Conservation (phyloP, 352 stramenopile species). For the Pythium sukuiense region DNA sequence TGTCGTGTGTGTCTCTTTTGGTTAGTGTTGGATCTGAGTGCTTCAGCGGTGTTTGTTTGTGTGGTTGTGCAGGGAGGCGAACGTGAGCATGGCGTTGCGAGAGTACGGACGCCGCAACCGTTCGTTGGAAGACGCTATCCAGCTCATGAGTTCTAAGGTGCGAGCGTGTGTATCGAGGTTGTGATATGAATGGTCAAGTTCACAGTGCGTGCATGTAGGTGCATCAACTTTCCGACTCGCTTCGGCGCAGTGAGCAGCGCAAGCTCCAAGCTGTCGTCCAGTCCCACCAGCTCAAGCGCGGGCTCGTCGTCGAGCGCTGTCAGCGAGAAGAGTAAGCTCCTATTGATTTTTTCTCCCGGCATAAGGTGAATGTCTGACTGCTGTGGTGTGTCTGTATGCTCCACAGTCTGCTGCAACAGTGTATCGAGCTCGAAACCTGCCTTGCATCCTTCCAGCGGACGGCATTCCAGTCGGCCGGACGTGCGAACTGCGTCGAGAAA, state of each 20-base stretch:
- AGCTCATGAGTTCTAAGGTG: constrained; percentile 43
- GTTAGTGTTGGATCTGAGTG: neutral
- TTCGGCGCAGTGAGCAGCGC: constrained; percentile 28
- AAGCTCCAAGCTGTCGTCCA: constrained; percentile 26
- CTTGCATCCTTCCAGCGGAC: constrained; percentile 41
- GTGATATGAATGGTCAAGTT: neutral
- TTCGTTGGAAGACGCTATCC: constrained; percentile 40
- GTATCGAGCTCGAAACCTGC: constrained; percentile 52
- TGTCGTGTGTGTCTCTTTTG: neutral
- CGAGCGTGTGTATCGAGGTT: neutral
- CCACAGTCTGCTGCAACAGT: constrained; percentile 50
- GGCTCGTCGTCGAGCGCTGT: constrained; percentile 54
- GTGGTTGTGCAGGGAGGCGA: constrained; percentile 35
- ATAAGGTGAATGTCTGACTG: neutral
- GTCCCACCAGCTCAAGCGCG: constrained; percentile 44
- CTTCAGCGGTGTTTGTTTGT: neutral
- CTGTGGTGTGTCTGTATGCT: neutral
- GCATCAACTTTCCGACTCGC: constrained; percentile 30
- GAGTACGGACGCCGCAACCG: constrained; percentile 61
- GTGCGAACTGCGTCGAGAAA: constrained; percentile 39
- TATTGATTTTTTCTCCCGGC: neutral
- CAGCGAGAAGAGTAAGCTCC: constrained; percentile 53
- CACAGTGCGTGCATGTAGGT: constrained; percentile 26
- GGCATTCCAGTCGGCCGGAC: constrained; percentile 33
- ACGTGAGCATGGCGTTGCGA: constrained; percentile 40